These are phyloP conservation scores for Psilocybe tampanensis DNA, from an alignment of 768 basidiomycete species.

Conservation along the genomic window DNA sequence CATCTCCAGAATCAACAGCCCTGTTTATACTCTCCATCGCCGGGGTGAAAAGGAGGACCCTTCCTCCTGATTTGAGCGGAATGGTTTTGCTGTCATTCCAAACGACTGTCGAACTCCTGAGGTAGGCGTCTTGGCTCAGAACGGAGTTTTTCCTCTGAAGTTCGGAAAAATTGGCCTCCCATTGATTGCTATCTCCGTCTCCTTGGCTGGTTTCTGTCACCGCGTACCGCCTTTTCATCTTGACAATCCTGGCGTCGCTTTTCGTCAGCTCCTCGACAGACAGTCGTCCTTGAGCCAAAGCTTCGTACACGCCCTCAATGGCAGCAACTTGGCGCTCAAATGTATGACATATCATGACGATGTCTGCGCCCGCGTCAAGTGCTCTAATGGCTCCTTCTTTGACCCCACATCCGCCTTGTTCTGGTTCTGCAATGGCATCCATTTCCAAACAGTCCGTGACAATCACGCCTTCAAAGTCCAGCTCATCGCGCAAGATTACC, in stretches of 20 bases:
- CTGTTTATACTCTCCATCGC: conserved; percentile 56
- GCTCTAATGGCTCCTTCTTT: conserved; percentile 58
- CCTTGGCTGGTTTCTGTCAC: conserved; percentile 28
- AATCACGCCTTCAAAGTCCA: conserved; percentile 59
- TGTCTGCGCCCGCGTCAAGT: conserved; percentile 64
- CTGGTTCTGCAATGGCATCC: conserved; percentile 62
- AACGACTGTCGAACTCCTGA: conserved; percentile 46
- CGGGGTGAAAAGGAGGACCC: conserved; percentile 54
- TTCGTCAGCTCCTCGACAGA: conserved; percentile 35
- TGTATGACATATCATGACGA: conserved; percentile 78
- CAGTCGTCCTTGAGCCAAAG: conserved; percentile 47
- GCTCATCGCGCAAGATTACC: conserved; percentile 48
- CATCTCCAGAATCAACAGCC: conserved; percentile 62
- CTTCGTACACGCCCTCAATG: conserved; percentile 51
- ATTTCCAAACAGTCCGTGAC: conserved; percentile 81
- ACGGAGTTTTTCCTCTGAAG: conserved; percentile 40
- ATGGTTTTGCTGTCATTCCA: conserved; percentile 38
- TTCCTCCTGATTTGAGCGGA: conserved; percentile 32
- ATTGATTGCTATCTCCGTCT: conserved; percentile 26
- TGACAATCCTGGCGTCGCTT: conserved; percentile 48
- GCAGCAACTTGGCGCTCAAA: conserved; percentile 55
- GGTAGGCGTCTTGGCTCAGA: conserved; percentile 53
- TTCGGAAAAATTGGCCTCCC: conserved; percentile 30
- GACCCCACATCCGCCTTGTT: conserved; percentile 46
- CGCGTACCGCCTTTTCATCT: conserved; percentile 53